Conservation (phyloP, 352 stramenopile genomes). For the Pythium guiyangense region DNA sequence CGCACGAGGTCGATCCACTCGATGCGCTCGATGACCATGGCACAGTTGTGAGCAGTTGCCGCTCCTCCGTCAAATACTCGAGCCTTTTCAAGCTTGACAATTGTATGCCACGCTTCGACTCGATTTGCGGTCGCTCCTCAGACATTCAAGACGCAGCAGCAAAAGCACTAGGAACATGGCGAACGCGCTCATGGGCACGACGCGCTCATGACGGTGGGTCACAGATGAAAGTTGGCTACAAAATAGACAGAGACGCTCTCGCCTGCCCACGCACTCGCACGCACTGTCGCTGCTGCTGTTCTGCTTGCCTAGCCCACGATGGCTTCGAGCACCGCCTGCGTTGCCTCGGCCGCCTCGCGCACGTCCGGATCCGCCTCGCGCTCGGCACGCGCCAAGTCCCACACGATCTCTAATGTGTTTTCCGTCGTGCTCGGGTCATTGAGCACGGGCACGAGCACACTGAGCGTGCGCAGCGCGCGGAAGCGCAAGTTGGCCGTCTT, state of each 20-base stretch:
- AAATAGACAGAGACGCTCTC: slow-evolving; percentile 10
- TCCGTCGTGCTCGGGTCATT: slow-evolving; percentile 62
- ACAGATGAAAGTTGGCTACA: slow-evolving; percentile 4
- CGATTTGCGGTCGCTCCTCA: too few species aligned
- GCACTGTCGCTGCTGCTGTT: not conserved
- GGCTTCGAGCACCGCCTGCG: slow-evolving; percentile 44
- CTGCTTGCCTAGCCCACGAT: not conserved
- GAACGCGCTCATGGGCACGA: too few species aligned
- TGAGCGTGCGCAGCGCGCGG: slow-evolving; percentile 67
- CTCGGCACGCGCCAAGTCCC: slow-evolving; percentile 47
- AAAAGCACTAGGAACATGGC: too few species aligned
- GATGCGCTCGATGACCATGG: too few species aligned
- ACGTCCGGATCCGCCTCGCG: slow-evolving; percentile 73
- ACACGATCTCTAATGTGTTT: slow-evolving; percentile 75
- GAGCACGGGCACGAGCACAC: slow-evolving; percentile 54
- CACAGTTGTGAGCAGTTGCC: too few species aligned
- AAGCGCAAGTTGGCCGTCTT: slow-evolving; percentile 82
- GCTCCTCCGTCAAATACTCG: too few species aligned
- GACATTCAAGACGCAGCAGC: too few species aligned
- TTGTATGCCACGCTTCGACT: too few species aligned
- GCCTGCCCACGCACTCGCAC: not conserved
- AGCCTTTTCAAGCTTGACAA: too few species aligned
- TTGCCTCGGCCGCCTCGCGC: slow-evolving; percentile 62
- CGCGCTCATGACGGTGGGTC: not conserved
- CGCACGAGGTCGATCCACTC: too few species aligned